These are phyloP conservation scores for Bruguiera gymnorhiza DNA, from an alignment of 345 rosid genomes.

Conservation along the genomic window DNA sequence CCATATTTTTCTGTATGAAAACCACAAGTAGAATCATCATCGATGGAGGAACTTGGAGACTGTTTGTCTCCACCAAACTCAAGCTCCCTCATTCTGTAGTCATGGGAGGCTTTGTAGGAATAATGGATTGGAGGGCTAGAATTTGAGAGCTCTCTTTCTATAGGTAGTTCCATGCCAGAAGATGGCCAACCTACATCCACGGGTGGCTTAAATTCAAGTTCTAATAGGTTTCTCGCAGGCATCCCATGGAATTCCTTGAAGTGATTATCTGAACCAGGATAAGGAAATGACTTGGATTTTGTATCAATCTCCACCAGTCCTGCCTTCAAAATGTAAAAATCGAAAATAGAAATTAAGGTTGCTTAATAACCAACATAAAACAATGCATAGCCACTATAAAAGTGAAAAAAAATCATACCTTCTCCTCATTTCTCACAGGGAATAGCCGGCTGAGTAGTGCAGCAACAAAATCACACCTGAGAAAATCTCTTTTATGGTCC, in stretches of 20 bases:
- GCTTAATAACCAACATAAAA: slow-evolving; percentile 16
- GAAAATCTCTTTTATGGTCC: slow-evolving; percentile 24
- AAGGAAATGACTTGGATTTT: slow-evolving; percentile 27
- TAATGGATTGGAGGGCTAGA: slow-evolving; percentile 30
- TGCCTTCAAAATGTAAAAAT: slow-evolving; percentile 22
- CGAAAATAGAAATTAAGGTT: slow-evolving; percentile 30
- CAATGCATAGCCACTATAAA: slow-evolving; percentile 4
- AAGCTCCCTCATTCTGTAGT: slow-evolving; percentile 33
- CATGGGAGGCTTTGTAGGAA: slow-evolving; percentile 22
- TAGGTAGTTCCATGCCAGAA: slow-evolving; percentile 30
- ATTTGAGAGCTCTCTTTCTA: slow-evolving; percentile 21
- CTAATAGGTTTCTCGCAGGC: slow-evolving; percentile 29
- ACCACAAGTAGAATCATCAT: slow-evolving; percentile 23
- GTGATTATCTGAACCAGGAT: slow-evolving; percentile 27
- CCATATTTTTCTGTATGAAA: slow-evolving; percentile 26
- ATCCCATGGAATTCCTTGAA: slow-evolving; percentile 22
- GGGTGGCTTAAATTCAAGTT: slow-evolving; percentile 28
- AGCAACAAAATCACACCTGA: slow-evolving; percentile 58
- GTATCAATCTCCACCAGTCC: slow-evolving; percentile 22
- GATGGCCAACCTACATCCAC: slow-evolving; percentile 29
- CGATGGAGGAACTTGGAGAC: slow-evolving; percentile 22
- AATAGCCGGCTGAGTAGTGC: slow-evolving; percentile 49
- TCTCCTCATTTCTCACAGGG: slow-evolving; percentile 36
- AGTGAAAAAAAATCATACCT: slow-evolving; percentile 39
- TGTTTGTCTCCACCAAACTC: slow-evolving; percentile 13